Base-by-base conservation (phyloP, 163 green algal genomes). In the Scenedesmus sp. region DNA sequence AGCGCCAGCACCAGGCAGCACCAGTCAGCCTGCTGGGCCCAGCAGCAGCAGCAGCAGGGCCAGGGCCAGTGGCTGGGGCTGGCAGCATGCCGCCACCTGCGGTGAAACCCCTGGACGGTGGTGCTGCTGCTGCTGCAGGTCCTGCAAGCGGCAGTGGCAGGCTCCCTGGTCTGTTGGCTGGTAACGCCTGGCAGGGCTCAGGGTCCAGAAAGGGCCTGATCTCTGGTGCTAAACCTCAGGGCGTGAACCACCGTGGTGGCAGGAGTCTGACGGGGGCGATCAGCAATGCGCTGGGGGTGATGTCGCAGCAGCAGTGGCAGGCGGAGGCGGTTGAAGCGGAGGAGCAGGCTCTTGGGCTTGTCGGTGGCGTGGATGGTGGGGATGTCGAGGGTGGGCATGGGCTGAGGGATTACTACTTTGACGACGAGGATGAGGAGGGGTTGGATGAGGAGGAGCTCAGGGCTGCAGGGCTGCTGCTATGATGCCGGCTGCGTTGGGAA, bases 391-490 rank as follows among this genome's bases (percentile, higher is more conserved):
- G 65, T 22, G 61, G 42, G 20, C 20, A 81, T 70, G 76, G 61
- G 43, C 13, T 81, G 13, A 33, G 88, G 26, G 88, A 91, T 56
- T 88, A 88, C 42, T 91, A 88, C 79, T 91, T 91, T 78, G 88
- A 91, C 20, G 88, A 91, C 13, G 79, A 91, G 49, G 80, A n/a
- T n/a, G n/a, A 88, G 80, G 65, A 88, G 30, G 88, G 10, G 6
- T 30, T 80, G 83, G 83, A 88, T 79, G 83, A 88, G 33, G 83
- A 78, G 35, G 83, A 79, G 53, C 53, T 80, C 9, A 24, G 44
- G 53, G 83, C 81, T 44, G 81, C 81, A 44, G 81, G 44, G 3
- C 24, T 70, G 44, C 42, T 59, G 43, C 59, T 72, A 24, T 72
- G 80, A 40, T 16, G 20, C 3, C 44, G 44, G 42, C 61, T n/a